A percentile compares a stretch with the other conserved stretches of the same genome.
These are phyloP conservation scores for Phytophthora palmivora DNA, from an alignment of 352 stramenopile genomes.

Conservation along the genomic window DNA sequence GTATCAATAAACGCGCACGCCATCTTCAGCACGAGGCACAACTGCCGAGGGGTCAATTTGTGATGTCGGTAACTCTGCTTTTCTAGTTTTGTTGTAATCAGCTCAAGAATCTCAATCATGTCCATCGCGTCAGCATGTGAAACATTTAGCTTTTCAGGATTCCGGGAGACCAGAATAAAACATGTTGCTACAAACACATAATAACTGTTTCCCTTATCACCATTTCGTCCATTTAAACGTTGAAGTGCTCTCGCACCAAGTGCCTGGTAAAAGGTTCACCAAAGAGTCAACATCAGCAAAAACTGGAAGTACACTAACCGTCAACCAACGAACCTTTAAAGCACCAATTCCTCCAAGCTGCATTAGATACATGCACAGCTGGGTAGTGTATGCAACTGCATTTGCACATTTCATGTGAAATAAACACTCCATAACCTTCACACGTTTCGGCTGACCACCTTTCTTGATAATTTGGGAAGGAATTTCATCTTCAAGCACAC, in stretches of 20 bases:
- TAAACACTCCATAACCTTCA: conserved; percentile 46
- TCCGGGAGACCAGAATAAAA: conserved; percentile 45
- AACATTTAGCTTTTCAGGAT: conserved; percentile 17
- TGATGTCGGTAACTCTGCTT: conserved; percentile 22
- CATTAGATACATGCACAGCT: conserved; percentile 47
- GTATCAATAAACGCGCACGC: conserved; percentile 27
- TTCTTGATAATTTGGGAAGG: conserved; percentile 27
- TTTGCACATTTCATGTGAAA: conserved; percentile 38
- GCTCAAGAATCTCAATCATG: conserved; percentile 27
- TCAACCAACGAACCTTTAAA: conserved; percentile 47
- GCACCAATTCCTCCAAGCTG: conserved; percentile 42
- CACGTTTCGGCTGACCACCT: conserved; percentile 24
- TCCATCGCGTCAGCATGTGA: conserved; percentile 6
- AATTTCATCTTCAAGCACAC: conserved; percentile 41
- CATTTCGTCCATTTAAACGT: conserved; percentile 12
- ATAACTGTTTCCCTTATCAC: conserved; percentile 30
- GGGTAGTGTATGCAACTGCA: conserved; percentile 29
- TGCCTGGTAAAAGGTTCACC: conserved; percentile 17
- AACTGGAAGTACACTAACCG: not conserved
- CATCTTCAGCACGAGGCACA: conserved; percentile 47
- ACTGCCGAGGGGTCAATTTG: conserved; percentile 31
- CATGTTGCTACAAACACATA: conserved; percentile 55
- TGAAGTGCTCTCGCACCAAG: conserved; percentile 36
- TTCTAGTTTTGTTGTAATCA: conserved; percentile 29
- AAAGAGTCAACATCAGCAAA: conserved; percentile 6